Percentiles rank a stretch among this genome's conserved stretches.
phyloP scores from a whole-genome alignment of 2,329 filamentous ascomycete genomes.

The Canariomyces notabilis region DNA sequence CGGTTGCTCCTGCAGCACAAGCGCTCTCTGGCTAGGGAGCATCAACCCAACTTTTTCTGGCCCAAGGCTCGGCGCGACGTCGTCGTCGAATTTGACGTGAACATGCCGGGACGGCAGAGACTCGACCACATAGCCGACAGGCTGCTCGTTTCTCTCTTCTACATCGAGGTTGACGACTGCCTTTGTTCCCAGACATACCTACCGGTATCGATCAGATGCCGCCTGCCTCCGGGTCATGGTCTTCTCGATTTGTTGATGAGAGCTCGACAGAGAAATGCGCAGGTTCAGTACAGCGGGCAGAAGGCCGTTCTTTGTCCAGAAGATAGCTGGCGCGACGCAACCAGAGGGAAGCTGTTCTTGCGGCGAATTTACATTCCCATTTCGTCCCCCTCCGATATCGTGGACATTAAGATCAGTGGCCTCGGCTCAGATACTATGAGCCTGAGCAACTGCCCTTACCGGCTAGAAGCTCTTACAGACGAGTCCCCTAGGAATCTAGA shows the following conservation, averaged over 20 bases:
- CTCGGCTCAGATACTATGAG: not conserved
- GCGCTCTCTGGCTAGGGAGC: no score
- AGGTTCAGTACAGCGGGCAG: conserved; percentile 3
- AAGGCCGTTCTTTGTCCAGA: conserved; percentile 3
- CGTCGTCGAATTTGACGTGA: no score
- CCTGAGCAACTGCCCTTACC: conserved; percentile 4
- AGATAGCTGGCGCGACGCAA: conserved; percentile 2
- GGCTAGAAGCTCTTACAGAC: conserved; percentile 4
- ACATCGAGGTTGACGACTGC: no score
- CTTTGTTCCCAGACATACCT: no score
- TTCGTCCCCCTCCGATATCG: conserved; percentile 2
- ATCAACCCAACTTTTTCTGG: no score
- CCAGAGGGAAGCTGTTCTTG: not conserved
- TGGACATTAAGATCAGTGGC: conserved; percentile 1
- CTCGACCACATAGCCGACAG: no score
- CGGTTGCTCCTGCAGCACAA: no score
- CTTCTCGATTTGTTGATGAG: conserved; percentile 5
- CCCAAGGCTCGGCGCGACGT: no score
- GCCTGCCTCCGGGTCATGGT: no score
- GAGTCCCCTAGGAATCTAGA: not conserved
- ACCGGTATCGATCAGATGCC: no score
- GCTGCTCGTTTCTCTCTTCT: no score
- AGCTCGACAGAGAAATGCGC: not conserved
- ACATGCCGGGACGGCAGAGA: no score
- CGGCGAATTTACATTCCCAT: conserved; percentile 3